Percentiles rank a stretch among this genome's conserved stretches.
These are phyloP conservation scores for Diplodia sapinea DNA, from an alignment of 2,329 filamentous ascomycete genomes.

Conservation along the genomic window DNA sequence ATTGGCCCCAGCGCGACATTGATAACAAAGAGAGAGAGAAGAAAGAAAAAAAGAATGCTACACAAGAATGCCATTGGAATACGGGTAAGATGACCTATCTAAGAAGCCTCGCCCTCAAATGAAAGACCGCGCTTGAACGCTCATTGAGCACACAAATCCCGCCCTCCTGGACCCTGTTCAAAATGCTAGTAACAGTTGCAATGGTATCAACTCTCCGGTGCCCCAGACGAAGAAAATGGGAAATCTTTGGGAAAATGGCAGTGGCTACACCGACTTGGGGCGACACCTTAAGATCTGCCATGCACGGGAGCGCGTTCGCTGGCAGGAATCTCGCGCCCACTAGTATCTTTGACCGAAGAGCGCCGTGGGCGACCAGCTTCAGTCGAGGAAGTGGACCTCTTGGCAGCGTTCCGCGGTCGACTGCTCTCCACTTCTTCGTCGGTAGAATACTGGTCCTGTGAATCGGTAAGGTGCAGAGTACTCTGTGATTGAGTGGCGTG, in stretches of 20 bases:
- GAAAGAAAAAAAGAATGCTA: neutral
- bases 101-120: constrained; percentile 2
- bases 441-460: constrained; percentile 41
- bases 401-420: constrained; percentile 2
- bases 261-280: neutral
- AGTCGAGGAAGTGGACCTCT: constrained; percentile 13
- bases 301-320: constrained; percentile 51
- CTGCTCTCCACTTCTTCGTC: constrained; percentile 35
- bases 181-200: constrained; percentile 12
- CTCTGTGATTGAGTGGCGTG: constrained; percentile 46
- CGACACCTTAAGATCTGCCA: constrained; percentile 9
- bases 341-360: constrained; percentile 45
- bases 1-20: neutral
- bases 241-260: neutral
- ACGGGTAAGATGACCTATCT: constrained; percentile 9
- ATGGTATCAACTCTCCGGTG: constrained; percentile 23
- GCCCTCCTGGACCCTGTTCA: constrained; percentile 10
- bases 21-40: neutral
- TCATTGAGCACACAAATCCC: constrained; percentile 25
- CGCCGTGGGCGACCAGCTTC: constrained; percentile 19
- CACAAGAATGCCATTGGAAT: neutral
- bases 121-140: constrained; percentile 19
- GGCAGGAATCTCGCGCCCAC: constrained; percentile 50
- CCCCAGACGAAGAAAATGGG: constrained; percentile 1
- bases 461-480: constrained; percentile 31